Conservation (phyloP, 768 basidiomycete genomes). For the Tephrocybe rancida region DNA sequence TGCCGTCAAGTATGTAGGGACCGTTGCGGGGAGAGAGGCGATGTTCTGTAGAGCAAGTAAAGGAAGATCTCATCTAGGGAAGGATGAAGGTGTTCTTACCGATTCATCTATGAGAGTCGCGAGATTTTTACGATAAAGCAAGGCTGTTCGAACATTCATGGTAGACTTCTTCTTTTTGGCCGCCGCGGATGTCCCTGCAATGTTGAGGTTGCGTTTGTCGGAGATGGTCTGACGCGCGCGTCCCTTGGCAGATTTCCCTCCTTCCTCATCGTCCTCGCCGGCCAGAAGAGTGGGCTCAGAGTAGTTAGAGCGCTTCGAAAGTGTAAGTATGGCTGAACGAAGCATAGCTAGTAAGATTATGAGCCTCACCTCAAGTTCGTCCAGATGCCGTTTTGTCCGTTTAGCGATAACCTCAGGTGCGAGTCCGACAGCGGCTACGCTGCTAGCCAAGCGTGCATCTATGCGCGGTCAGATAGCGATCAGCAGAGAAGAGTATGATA, state of each 20-base stretch:
- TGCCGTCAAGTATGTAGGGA: conserved; percentile 76
- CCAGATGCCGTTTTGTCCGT: conserved; percentile 75
- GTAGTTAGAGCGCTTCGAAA: conserved; percentile 73
- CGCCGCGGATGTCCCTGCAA: conserved; percentile 47
- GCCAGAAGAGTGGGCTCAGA: conserved; percentile 54
- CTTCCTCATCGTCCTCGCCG: conserved; percentile 51
- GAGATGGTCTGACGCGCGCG: conserved; percentile 80
- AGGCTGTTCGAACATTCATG: conserved; percentile 77
- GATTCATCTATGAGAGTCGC: conserved; percentile 77
- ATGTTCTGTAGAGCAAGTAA: conserved; percentile 49
- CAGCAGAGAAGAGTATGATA: conserved; percentile 1
- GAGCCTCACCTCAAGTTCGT: conserved; percentile 74
- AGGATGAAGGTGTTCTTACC: conserved; percentile 44
- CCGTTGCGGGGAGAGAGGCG: conserved; percentile 47
- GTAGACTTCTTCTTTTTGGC: conserved; percentile 77
- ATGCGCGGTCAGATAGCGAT: conserved; percentile 5
- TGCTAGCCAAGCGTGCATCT: conserved; percentile 56
- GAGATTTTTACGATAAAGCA: conserved; percentile 83
- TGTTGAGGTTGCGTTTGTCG: conserved; percentile 65
- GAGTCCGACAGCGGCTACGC: conserved; percentile 41
- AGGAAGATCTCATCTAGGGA: neutral
- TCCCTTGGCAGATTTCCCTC: conserved; percentile 55
- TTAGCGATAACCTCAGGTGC: conserved; percentile 72
- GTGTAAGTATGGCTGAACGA: conserved; percentile 11
- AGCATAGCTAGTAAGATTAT: conserved; percentile 1